These are phyloP conservation scores for Saccharomycodes ludwigii DNA, from an alignment of 805 yeast genomes.

Conservation along the genomic window DNA sequence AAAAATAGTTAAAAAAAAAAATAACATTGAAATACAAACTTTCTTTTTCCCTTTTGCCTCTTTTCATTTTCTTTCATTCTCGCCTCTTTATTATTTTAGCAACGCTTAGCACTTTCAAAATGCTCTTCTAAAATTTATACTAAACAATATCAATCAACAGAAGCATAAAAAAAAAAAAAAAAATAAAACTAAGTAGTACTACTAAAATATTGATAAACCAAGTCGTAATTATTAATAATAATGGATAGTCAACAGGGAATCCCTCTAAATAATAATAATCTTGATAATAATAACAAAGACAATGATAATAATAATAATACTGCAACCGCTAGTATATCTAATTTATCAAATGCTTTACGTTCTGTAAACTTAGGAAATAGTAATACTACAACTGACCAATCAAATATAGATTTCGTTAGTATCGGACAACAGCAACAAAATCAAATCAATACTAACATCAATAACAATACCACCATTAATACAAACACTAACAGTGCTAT, in stretches of 20 bases:
- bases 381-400: conserved; percentile 18
- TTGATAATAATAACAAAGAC: not conserved
- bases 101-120: no score
- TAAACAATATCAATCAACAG: no score
- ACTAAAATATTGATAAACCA: not conserved
- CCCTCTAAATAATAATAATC: not conserved
- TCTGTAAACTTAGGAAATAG: conserved; percentile 23
- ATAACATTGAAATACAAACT: no score
- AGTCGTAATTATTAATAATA: no score
- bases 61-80: no score
- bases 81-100: no score
- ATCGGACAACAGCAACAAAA: conserved; percentile 9
- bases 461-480: conserved; percentile 16
- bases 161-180: not conserved
- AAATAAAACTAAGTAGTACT: not conserved
- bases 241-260: not conserved
- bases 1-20: no score
- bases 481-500: conserved; percentile 5
- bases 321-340: conserved; percentile 16
- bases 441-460: conserved; percentile 4
- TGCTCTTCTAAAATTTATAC: no score
- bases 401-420: conserved; percentile 16
- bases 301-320: not conserved
- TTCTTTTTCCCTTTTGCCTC: no score
- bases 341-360: conserved; percentile 24